These are phyloP conservation scores for Sugiyamaella qingdaonensis DNA, from an alignment of 805 yeast species.

Conservation along the genomic window DNA sequence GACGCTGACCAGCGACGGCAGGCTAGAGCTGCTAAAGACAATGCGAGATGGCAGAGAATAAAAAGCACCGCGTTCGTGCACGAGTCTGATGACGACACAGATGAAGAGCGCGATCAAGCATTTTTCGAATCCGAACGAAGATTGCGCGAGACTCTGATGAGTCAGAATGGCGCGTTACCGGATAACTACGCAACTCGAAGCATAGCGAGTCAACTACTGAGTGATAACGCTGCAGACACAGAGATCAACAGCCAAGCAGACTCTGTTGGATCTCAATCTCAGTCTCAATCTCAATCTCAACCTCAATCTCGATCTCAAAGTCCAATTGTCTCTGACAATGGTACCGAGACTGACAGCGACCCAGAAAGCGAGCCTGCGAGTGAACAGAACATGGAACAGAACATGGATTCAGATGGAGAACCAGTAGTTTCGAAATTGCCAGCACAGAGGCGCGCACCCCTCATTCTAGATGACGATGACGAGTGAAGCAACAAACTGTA, in stretches of 20 bases:
- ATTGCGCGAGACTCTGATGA: constrained; percentile 18
- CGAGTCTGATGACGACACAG: constrained; percentile 63
- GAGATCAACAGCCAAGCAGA: neutral
- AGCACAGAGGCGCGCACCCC: constrained; percentile 13
- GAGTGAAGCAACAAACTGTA: constrained; percentile 1
- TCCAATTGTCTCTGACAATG: neutral
- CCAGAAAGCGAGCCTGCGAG: constrained; percentile 1
- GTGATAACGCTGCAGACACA: neutral
- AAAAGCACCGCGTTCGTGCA: constrained; percentile 53
- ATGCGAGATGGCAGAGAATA: constrained; percentile 12
- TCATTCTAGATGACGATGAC: constrained; percentile 23
- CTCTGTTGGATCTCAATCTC: too few relatives aligned
- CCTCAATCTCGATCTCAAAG: too few relatives aligned
- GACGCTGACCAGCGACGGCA: constrained; percentile 11
- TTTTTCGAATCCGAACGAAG: constrained; percentile 56
- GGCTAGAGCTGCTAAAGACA: constrained; percentile 9
- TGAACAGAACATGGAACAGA: neutral
- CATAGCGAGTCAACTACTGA: neutral
- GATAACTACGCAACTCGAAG: neutral
- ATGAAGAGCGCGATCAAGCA: constrained; percentile 47
- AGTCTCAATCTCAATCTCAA: too few relatives aligned
- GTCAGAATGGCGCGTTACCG: neutral
- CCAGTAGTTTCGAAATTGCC: neutral
- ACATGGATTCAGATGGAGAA: neutral
- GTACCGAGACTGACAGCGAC: neutral